These are phyloP conservation scores for Corylus avellana DNA, from an alignment of 306 rosid genomes.

Conservation along the genomic window DNA sequence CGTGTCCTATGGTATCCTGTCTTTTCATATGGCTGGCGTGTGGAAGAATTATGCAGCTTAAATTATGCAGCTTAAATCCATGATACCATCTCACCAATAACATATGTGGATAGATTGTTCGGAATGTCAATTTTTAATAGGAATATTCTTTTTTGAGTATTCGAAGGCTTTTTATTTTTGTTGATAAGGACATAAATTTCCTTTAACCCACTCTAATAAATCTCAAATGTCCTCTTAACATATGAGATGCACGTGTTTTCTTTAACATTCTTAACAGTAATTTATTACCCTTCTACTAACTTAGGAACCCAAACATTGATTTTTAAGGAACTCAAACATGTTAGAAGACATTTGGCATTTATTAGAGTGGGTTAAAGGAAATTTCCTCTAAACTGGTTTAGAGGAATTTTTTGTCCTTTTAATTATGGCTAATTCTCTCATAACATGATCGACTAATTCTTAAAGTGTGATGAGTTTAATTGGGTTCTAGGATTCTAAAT, in stretches of 20 bases:
- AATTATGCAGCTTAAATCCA: neutral
- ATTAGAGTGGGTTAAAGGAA: too few relatives aligned
- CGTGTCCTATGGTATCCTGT: neutral
- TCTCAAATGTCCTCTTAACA: too few relatives aligned
- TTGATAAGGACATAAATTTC: too few relatives aligned
- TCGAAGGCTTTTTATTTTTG: neutral
- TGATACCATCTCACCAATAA: neutral
- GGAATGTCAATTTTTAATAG: neutral
- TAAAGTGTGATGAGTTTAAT: neutral
- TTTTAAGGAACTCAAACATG: too few relatives aligned
- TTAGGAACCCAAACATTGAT: too few relatives aligned
- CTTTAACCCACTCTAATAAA: too few relatives aligned
- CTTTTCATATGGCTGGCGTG: neutral
- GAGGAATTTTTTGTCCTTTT: neutral
- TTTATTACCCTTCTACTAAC: too few relatives aligned
- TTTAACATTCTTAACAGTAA: too few relatives aligned
- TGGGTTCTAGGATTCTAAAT: neutral
- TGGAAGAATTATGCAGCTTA: neutral
- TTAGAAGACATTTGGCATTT: too few relatives aligned
- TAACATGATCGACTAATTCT: neutral
- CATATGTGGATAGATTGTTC: neutral
- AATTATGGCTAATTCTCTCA: neutral
- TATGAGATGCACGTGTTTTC: too few relatives aligned
- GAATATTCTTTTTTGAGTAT: neutral
- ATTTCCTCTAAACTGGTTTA: too few relatives aligned